Evolutionary conservation across 2,329 filamentous ascomycete genomes (phyloP).

Genomic region (Fusarium sp.): DNA sequence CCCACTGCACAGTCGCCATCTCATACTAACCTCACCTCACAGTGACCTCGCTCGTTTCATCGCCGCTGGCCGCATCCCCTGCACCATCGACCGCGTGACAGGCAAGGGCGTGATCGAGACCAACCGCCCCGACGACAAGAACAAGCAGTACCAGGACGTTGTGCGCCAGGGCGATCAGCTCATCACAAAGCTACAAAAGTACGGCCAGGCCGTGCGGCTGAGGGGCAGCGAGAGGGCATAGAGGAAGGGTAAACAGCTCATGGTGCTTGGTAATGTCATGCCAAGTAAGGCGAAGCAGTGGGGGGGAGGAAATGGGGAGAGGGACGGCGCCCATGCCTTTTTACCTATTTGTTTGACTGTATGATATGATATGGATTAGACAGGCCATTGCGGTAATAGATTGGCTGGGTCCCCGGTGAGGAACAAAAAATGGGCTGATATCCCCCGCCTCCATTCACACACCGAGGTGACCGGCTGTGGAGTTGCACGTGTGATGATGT

Average conservation of each 20-base stretch:
- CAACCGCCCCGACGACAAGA: slow-evolving; percentile 97
- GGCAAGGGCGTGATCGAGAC: slow-evolving; percentile 98
- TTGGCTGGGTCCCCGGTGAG: slow-evolving; percentile 39
- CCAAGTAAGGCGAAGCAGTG: slow-evolving; percentile 18
- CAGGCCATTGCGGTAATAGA: slow-evolving; percentile 41
- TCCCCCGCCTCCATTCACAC: slow-evolving; percentile 3
- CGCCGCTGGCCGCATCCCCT: slow-evolving; percentile 90
- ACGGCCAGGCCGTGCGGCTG: slow-evolving; percentile 93
- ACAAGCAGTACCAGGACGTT: slow-evolving; percentile 98
- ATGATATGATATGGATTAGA: slow-evolving; percentile 47
- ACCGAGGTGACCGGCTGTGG: slow-evolving; percentile 15
- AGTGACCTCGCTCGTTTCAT: slow-evolving; percentile 98
- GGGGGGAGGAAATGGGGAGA: slow-evolving; percentile 14
- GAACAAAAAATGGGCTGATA: slow-evolving; percentile 33
- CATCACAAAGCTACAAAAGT: slow-evolving; percentile 99
- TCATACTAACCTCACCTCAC: slow-evolving; percentile 21
- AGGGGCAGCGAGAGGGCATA: slow-evolving; percentile 89
- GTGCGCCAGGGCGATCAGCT: slow-evolving; percentile 97
- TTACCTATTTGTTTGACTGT: slow-evolving; percentile 44
- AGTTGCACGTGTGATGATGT: slow-evolving; percentile 26
- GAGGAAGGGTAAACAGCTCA: slow-evolving; percentile 1
- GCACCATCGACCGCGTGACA: slow-evolving; percentile 96
- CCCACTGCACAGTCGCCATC: background rate
- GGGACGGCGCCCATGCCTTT: slow-evolving; percentile 31
- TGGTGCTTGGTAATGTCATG: slow-evolving; percentile 27